Conservation (phyloP, 2,329 filamentous ascomycete species). For the Phyllosticta paracitricarpa region DNA sequence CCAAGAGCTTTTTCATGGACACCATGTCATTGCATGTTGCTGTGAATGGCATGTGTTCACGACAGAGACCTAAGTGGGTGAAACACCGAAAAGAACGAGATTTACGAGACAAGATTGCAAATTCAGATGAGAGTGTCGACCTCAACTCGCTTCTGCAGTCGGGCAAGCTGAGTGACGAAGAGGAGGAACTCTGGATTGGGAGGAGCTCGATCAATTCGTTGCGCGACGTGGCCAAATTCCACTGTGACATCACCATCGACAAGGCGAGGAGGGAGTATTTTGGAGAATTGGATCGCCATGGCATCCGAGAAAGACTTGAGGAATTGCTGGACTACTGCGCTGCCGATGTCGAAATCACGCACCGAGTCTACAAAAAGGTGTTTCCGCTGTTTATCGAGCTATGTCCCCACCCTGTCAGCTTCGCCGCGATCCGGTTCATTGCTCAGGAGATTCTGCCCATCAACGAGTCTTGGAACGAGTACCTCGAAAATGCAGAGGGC, state of each 20-base stretch:
- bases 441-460: slow-evolving; percentile 88
- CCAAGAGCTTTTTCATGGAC: slow-evolving; percentile 79
- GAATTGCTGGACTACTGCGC: slow-evolving; percentile 89
- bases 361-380: slow-evolving; percentile 86
- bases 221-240: slow-evolving; percentile 91
- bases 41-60: slow-evolving; percentile 97
- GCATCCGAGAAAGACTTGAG: slow-evolving; percentile 62
- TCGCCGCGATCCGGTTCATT: slow-evolving; percentile 86
- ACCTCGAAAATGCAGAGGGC: slow-evolving; percentile 72
- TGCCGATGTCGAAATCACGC: slow-evolving; percentile 84
- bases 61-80: slow-evolving; percentile 94
- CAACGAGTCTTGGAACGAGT: slow-evolving; percentile 76
- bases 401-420: slow-evolving; percentile 95
- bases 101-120: slow-evolving; percentile 66
- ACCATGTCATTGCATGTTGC: slow-evolving; percentile 98
- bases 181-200: slow-evolving; percentile 92
- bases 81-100: slow-evolving; percentile 88
- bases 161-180: slow-evolving; percentile 61
- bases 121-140: slow-evolving; percentile 59
- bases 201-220: slow-evolving; percentile 92
- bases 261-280: slow-evolving; percentile 83
- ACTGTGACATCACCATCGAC: slow-evolving; percentile 83
- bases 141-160: slow-evolving; percentile 61
- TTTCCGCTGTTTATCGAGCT: slow-evolving; percentile 82
- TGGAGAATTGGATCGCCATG: slow-evolving; percentile 64